Evolutionary conservation across 495 filamentous ascomycete species (phyloP).

Genomic region (Penicillium coffeae): DNA sequence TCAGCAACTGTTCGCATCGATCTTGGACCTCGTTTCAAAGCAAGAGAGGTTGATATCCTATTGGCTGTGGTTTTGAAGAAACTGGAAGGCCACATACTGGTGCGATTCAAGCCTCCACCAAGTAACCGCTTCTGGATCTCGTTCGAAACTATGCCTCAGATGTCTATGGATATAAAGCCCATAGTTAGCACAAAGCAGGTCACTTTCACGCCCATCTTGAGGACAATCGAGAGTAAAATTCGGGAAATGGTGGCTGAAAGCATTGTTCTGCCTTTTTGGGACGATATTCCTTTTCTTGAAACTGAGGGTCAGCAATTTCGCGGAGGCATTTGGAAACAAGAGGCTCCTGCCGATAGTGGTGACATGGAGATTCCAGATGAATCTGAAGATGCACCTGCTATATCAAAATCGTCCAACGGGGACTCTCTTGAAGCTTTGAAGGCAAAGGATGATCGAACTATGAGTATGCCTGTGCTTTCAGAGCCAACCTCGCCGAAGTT

Average conservation of each 20-base stretch:
- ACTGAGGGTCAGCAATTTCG: conserved; percentile 72
- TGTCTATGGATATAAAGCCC: conserved; percentile 88
- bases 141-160: conserved; percentile 85
- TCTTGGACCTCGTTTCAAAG: conserved; percentile 81
- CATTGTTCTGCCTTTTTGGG: conserved; percentile 91
- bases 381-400: conserved; percentile 48
- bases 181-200: conserved; percentile 95
- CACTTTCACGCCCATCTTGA: conserved; percentile 84
- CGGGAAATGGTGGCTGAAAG: conserved; percentile 91
- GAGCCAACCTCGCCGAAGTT: conserved; percentile 25
- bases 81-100: conserved; percentile 75
- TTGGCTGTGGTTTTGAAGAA: conserved; percentile 83
- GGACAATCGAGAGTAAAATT: conserved; percentile 90
- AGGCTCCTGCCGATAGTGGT: conserved; percentile 43
- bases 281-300: conserved; percentile 85
- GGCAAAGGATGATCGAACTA: conserved; percentile 54
- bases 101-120: conserved; percentile 90
- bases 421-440: conserved; percentile 32
- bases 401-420: conserved; percentile 27
- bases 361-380: conserved; percentile 55
- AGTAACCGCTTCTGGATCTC: conserved; percentile 94
- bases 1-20: conserved; percentile 88
- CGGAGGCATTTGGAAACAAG: conserved; percentile 83
- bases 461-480: conserved; percentile 49
- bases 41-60: conserved; percentile 82